Conservation (phyloP, 129 eudicot species). For the Calendula officinalis region DNA sequence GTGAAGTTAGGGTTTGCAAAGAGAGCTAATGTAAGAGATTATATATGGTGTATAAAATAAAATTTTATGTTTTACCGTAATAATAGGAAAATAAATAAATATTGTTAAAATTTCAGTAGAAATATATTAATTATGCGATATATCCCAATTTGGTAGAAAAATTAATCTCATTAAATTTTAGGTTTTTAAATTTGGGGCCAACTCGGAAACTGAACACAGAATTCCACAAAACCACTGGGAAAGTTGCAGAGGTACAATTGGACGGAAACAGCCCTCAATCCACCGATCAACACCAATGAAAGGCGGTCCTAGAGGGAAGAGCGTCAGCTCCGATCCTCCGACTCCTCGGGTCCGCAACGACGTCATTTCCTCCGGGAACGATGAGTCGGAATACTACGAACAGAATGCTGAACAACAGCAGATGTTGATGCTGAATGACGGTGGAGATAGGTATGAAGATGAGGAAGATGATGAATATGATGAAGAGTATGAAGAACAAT, state of each 20-base stretch:
- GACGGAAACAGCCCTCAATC: not conserved
- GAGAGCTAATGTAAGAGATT: too few species aligned
- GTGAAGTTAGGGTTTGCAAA: too few species aligned
- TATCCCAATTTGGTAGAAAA: too few species aligned
- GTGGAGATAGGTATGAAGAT: slow-evolving; percentile 17
- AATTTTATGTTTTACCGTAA: too few species aligned
- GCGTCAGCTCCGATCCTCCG: slow-evolving; percentile 24
- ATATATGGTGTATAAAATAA: too few species aligned
- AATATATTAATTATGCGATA: too few species aligned
- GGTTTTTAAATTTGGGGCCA: slow-evolving; percentile 23
- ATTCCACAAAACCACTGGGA: slow-evolving; percentile 21
- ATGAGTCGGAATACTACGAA: slow-evolving; percentile 11
- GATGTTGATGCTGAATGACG: slow-evolving; percentile 26
- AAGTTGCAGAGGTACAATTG: not conserved
- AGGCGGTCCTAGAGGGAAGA: slow-evolving; percentile 27
- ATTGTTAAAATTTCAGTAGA: too few species aligned
- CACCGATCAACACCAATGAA: slow-evolving; percentile 25
- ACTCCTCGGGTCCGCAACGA: slow-evolving; percentile 17
- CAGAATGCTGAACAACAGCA: slow-evolving; percentile 22
- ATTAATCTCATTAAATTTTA: not conserved
- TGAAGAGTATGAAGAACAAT: slow-evolving; percentile 25
- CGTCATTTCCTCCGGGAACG: slow-evolving; percentile 13
- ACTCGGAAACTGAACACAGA: slow-evolving; percentile 18
- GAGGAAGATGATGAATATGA: slow-evolving; percentile 32
- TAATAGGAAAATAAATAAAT: too few species aligned